Percentiles rank a stretch among this genome's conserved stretches.
phyloP scores from a whole-genome alignment of 352 stramenopile genomes.

The Phytophthora tubulina region DNA sequence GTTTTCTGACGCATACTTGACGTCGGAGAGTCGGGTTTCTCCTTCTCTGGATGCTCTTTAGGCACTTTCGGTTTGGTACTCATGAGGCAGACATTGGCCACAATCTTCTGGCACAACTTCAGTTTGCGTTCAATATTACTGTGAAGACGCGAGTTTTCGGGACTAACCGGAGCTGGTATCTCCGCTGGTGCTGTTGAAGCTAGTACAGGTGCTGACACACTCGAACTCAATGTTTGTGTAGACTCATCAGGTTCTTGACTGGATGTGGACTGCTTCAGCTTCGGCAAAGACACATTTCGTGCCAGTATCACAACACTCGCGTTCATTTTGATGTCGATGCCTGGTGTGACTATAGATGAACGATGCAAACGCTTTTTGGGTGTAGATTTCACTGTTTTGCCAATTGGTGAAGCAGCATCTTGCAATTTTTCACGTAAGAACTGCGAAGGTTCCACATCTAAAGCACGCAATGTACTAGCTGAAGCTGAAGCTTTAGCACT shows the following conservation, averaged over 20 bases:
- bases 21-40: constrained; percentile 18
- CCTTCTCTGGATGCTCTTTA: constrained; percentile 21
- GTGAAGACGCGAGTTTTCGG: constrained; percentile 27
- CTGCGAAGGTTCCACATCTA: constrained; percentile 50
- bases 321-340: constrained; percentile 44
- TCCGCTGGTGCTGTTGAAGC: neutral
- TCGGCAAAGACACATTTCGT: constrained; percentile 53
- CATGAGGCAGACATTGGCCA: constrained; percentile 36
- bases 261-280: constrained; percentile 18
- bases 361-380: constrained; percentile 43
- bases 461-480: constrained; percentile 19
- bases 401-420: constrained; percentile 8
- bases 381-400: constrained; percentile 48
- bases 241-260: constrained; percentile 16
- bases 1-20: constrained; percentile 9
- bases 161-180: constrained; percentile 1
- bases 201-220: constrained; percentile 37
- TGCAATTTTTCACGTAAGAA: constrained; percentile 55
- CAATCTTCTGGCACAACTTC: constrained; percentile 60
- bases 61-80: constrained; percentile 21
- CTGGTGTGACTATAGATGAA: constrained; percentile 1
- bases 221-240: constrained; percentile 27
- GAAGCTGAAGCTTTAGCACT: constrained; percentile 4
- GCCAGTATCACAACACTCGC: constrained; percentile 46
- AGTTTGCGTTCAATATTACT: constrained; percentile 72